A percentile compares a stretch with the other conserved stretches of the same genome.
Conservation (phyloP, 495 filamentous ascomycete species). For the Xylaria castorea region DNA sequence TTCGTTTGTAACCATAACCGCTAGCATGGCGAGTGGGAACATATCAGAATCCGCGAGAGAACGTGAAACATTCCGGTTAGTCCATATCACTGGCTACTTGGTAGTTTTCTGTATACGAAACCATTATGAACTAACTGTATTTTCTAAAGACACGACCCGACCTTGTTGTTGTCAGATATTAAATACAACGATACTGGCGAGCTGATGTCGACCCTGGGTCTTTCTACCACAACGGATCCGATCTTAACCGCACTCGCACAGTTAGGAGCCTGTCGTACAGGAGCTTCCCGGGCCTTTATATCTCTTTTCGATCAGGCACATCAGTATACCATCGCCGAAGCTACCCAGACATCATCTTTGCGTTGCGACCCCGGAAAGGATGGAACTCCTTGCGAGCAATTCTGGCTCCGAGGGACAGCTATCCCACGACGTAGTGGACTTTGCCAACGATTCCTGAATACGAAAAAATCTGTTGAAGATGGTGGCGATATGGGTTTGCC, state of each 20-base stretch:
- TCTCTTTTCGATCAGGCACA: conserved; percentile 64
- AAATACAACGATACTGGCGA: conserved; percentile 38
- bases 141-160: conserved; percentile 25
- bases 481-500: conserved; percentile 41
- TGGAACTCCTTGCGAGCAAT: conserved; percentile 37
- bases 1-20: not conserved
- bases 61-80: conserved; percentile 44
- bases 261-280: conserved; percentile 59
- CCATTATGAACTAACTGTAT: not conserved
- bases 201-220: conserved; percentile 30
- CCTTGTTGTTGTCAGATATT: conserved; percentile 19
- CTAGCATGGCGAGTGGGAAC: not conserved
- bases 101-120: not conserved
- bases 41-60: conserved; percentile 28
- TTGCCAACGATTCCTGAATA: conserved; percentile 53
- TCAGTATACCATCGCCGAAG: conserved; percentile 67
- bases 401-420: conserved; percentile 49
- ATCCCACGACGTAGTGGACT: conserved; percentile 54
- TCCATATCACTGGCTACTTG: conserved; percentile 20
- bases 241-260: conserved; percentile 68
- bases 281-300: conserved; percentile 59
- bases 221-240: conserved; percentile 53
- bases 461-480: conserved; percentile 26
- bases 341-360: conserved; percentile 57
- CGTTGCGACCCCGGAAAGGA: conserved; percentile 42